Conservation (phyloP, 805 yeast genomes). For the Blastobotrys americana region DNA sequence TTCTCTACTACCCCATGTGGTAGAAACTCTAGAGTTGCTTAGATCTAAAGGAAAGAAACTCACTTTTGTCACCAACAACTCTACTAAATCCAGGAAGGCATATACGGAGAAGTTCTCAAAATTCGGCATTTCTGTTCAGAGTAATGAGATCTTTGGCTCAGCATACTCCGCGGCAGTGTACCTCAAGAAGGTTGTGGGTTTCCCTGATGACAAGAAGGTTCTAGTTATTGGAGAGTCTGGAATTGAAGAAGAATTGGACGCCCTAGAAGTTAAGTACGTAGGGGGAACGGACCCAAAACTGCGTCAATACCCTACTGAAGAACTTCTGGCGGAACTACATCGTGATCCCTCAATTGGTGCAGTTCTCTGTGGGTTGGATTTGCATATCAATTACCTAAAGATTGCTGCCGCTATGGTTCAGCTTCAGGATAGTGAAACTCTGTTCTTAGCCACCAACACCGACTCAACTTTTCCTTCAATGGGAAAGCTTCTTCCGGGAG, state of each 20-base stretch:
- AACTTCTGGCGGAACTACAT: constrained; percentile 36
- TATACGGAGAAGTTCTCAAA: constrained; percentile 70
- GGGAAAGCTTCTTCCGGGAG: constrained; percentile 85
- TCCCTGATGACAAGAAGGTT: constrained; percentile 70
- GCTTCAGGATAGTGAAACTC: constrained; percentile 52
- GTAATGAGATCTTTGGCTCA: constrained; percentile 80
- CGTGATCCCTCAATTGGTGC: constrained; percentile 70
- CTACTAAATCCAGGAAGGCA: constrained; percentile 77
- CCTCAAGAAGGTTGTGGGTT: constrained; percentile 62
- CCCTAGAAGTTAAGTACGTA: constrained; percentile 63
- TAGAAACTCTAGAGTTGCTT: constrained; percentile 65
- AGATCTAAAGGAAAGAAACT: constrained; percentile 52
- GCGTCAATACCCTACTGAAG: constrained; percentile 45
- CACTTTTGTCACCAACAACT: constrained; percentile 90
- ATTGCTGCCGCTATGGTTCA: constrained; percentile 78
- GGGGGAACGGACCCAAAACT: constrained; percentile 78
- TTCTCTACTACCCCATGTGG: constrained; percentile 67
- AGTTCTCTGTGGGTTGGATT: constrained; percentile 83
- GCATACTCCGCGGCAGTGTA: constrained; percentile 90
- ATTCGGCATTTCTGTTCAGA: constrained; percentile 39
- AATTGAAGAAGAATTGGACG: constrained; percentile 67
- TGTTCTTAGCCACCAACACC: constrained; percentile 86
- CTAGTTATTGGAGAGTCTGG: constrained; percentile 90
- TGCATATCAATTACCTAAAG: constrained; percentile 71
- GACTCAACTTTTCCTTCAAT: constrained; percentile 92